A percentile compares a stretch with the other conserved stretches of the same genome.
phyloP scores from a whole-genome alignment of 805 yeast species.

The Ogataea paraovalis region DNA sequence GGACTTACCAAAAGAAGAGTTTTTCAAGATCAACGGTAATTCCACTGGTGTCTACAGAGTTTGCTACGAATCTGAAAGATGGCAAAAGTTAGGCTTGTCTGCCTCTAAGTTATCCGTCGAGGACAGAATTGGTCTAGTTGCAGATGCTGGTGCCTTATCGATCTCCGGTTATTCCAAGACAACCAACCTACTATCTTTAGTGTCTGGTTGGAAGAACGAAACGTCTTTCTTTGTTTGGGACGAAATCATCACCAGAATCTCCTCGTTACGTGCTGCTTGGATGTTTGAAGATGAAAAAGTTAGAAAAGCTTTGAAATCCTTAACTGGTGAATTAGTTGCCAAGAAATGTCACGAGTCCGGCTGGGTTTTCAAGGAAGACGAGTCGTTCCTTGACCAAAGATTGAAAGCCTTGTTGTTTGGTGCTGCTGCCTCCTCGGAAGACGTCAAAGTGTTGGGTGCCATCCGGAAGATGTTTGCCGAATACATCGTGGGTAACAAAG shows the following conservation, averaged over 20 bases:
- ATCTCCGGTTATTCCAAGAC: conserved; percentile 44
- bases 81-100: conserved; percentile 35
- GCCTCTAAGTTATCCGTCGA: conserved; percentile 40
- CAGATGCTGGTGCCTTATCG: conserved; percentile 51
- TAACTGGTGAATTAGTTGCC: conserved; percentile 28
- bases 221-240: conserved; percentile 53
- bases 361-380: conserved; percentile 84
- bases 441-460: conserved; percentile 35
- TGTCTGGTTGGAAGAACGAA: conserved; percentile 36
- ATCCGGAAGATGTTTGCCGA: conserved; percentile 25
- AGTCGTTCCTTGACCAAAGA: conserved; percentile 37
- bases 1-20: conserved; percentile 16
- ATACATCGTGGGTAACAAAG: conserved; percentile 24
- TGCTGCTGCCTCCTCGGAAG: conserved; percentile 38
- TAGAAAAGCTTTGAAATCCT: conserved; percentile 30
- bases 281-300: conserved; percentile 37
- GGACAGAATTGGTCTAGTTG: conserved; percentile 53
- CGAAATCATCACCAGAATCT: conserved; percentile 44
- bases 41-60: conserved; percentile 54
- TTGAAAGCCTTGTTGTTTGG: conserved; percentile 41
- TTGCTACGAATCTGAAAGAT: conserved; percentile 39
- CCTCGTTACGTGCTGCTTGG: conserved; percentile 28
- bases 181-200: conserved; percentile 42
- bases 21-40: conserved; percentile 50
- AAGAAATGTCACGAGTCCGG: conserved; percentile 47